A percentile compares a stretch with the other conserved stretches of the same genome.
Evolutionary conservation across 176 grass and related monocot species (phyloP).

Genomic region (Coix lacrymajobi): DNA sequence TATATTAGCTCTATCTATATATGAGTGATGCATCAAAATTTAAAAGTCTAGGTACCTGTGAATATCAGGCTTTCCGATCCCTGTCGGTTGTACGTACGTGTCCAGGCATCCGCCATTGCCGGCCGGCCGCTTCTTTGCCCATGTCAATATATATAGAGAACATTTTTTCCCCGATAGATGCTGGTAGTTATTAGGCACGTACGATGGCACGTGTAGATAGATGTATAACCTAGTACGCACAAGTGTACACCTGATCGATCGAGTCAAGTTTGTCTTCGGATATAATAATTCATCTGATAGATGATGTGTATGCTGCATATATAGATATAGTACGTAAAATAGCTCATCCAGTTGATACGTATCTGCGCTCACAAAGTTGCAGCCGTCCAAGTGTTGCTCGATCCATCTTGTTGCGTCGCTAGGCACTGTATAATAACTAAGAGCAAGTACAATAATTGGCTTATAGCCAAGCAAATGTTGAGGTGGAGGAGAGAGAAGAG

Average conservation of each 20-base stretch:
- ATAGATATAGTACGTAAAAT: background rate
- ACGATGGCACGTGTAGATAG: background rate
- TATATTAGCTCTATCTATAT: too few species aligned
- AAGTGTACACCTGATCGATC: background rate
- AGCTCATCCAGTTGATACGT: background rate
- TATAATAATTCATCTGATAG: background rate
- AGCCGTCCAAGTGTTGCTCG: constrained; percentile 8
- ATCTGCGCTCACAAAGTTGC: background rate
- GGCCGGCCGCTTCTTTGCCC: too few species aligned
- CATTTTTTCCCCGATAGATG: too few species aligned
- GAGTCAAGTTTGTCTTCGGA: background rate
- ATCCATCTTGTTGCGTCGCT: background rate
- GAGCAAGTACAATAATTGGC: too few species aligned
- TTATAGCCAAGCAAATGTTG: too few species aligned
- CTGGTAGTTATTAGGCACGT: background rate
- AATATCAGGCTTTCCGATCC: too few species aligned
- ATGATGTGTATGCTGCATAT: background rate
- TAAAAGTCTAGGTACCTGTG: too few species aligned
- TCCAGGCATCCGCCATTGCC: background rate
- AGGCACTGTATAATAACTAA: too few species aligned
- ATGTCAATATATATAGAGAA: background rate
- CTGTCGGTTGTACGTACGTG: background rate
- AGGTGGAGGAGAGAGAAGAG: too few species aligned
- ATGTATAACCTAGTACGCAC: background rate
- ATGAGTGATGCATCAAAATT: too few species aligned